Base-by-base conservation (phyloP, 768 basidiomycete genomes). In the Mycena venus region DNA sequence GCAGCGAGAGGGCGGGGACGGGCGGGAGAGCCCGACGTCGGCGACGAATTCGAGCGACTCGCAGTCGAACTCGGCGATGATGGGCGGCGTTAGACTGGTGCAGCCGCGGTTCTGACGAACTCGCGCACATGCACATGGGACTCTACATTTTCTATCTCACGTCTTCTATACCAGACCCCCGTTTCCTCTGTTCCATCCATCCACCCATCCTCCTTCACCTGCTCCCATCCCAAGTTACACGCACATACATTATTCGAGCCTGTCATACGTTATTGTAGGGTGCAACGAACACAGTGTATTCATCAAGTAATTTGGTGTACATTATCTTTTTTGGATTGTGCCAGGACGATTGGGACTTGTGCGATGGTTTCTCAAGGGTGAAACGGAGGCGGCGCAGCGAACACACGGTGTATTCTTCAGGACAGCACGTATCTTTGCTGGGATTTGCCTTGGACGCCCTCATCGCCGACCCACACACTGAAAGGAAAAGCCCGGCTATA, bases 71-170 rank as follows among this genome's bases (percentile, higher is more conserved):
- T 66, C 64, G 40, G 56, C 79, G 5, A 53, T 64, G 23, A 74
- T 70, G 17, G 81, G 80, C 6, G 85, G 87, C 3, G 85, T 88
- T 77, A 79, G 88, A 73, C 79, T 88, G 64, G 88, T 88, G 40
- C 82, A 83, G n/a, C 61, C 65, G 32, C 77, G 79, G 40, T 78
- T 78, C 62, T 78, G 71, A 76, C 4, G n/a, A 15, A 23, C 17
- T 23, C 11, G 15, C 14, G 29, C 29, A 55, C 17, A 15, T 27
- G 29, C 53, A 55, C 53, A 31, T 31, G n/a, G 59, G 59, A 61
- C 59, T 61, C 34, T 27, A 14, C 27, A 25, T 11, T 58, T 61
- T 61, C 25, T 60, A 31, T 69, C 62, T 64, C 21, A n/a, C 44
- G 59, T 38, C 36, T 60, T 60, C n/a, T 55, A 55, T 55, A 55